phyloP scores from a whole-genome alignment of 1,284 basidiomycete species.

The Leccinum subrobustum region DNA sequence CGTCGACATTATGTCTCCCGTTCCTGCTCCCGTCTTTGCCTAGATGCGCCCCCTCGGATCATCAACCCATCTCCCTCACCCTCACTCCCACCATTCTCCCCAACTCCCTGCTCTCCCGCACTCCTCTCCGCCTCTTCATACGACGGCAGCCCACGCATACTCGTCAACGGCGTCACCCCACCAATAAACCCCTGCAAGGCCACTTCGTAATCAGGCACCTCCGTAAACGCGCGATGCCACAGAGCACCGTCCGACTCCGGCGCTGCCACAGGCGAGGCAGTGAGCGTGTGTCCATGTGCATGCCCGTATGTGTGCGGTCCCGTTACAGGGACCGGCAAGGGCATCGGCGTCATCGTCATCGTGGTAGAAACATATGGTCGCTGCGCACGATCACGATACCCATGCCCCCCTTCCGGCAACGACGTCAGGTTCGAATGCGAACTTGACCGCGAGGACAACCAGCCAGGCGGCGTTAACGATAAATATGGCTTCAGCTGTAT shows the following conservation, averaged over 20 bases:
- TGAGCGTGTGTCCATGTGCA: constrained; percentile 1
- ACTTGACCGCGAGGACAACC: constrained; percentile 38
- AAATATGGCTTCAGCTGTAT: constrained; percentile 60
- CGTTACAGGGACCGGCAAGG: background rate
- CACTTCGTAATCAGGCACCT: constrained; percentile 83
- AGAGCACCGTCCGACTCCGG: constrained; percentile 33
- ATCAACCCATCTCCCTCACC: constrained; percentile 13
- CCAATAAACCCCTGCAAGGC: constrained; percentile 83
- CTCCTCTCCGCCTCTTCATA: constrained; percentile 62
- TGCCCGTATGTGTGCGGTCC: background rate
- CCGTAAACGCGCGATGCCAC: constrained; percentile 60
- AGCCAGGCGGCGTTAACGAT: constrained; percentile 36
- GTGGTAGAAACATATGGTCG: background rate
- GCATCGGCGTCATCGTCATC: background rate
- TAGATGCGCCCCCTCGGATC: constrained; percentile 3
- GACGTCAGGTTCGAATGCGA: constrained; percentile 37
- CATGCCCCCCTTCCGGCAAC: constrained; percentile 5
- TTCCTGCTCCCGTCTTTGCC: background rate
- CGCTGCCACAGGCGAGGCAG: background rate
- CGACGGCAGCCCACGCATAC: constrained; percentile 70
- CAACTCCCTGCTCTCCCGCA: background rate
- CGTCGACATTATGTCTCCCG: background rate
- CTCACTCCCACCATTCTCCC: background rate
- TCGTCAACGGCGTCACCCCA: constrained; percentile 81
- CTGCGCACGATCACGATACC: background rate